Evolutionary conservation across 768 basidiomycete genomes (phyloP).

Genomic region (Calocybe gangraenosa): DNA sequence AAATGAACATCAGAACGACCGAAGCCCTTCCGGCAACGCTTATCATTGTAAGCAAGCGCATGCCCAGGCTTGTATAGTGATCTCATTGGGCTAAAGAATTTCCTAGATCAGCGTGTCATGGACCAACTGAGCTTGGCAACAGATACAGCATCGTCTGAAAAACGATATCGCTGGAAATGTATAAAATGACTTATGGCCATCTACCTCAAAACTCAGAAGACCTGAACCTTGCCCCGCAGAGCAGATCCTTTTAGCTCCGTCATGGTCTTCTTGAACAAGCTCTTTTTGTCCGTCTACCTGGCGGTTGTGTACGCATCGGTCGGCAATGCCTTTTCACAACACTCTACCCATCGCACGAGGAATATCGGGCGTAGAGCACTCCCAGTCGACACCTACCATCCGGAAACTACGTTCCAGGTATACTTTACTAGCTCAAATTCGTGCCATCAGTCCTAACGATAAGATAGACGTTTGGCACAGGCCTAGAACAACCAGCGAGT

Average conservation of each 20-base stretch:
- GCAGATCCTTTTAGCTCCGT: background rate
- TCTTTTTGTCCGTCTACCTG: slow-evolving; percentile 24
- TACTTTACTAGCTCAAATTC: background rate
- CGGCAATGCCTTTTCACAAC: slow-evolving; percentile 10
- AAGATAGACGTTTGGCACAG: slow-evolving; percentile 24
- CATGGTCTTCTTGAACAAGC: slow-evolving; percentile 25
- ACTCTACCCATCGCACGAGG: slow-evolving; percentile 21
- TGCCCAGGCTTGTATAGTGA: slow-evolving; percentile 1
- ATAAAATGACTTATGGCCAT: background rate
- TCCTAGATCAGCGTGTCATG: too few relatives aligned
- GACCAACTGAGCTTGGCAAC: too few relatives aligned
- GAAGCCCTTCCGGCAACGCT: background rate
- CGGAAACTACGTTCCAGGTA: slow-evolving; percentile 7
- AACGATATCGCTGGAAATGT: background rate
- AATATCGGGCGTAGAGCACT: slow-evolving; percentile 20
- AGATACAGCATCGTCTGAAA: too few relatives aligned
- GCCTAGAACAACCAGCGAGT: slow-evolving; percentile 18
- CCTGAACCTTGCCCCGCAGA: background rate
- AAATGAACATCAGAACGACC: slow-evolving; percentile 3
- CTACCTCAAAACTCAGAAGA: background rate
- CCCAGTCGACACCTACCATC: slow-evolving; percentile 20
- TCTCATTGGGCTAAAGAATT: background rate
- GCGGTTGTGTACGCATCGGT: slow-evolving; percentile 22
- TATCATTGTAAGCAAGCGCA: background rate
- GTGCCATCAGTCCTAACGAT: background rate